phyloP scores from a whole-genome alignment of 305 asterid genomes.

The Fraxinus paxiana region DNA sequence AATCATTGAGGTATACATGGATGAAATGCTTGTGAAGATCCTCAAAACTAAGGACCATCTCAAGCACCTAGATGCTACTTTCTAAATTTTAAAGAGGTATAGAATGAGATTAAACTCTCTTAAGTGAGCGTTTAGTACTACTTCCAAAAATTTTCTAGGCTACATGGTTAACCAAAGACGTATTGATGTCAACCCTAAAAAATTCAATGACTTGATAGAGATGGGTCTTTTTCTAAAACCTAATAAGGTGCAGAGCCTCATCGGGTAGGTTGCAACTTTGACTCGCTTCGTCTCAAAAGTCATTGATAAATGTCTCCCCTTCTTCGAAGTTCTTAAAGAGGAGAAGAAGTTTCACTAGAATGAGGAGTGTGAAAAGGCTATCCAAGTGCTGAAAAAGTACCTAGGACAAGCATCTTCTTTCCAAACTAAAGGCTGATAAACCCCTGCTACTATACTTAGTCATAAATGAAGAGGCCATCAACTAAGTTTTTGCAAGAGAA shows the following conservation, averaged over 20 bases:
- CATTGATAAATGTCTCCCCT: too few relatives aligned
- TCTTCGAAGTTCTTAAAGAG: neutral
- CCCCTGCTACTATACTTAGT: neutral
- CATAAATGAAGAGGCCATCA: neutral
- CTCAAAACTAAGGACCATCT: neutral
- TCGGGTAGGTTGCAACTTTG: neutral
- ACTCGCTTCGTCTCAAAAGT: neutral
- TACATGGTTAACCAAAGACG: neutral
- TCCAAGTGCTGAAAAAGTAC: neutral
- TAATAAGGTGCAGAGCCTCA: too few relatives aligned
- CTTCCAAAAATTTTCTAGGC: neutral
- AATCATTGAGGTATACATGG: too few relatives aligned
- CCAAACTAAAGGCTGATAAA: neutral
- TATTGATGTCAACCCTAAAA: neutral
- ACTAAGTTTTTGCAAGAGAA: neutral
- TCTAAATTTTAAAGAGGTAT: neutral
- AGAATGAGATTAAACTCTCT: neutral
- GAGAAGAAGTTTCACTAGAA: neutral
- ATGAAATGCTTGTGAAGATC: too few relatives aligned
- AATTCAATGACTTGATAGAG: neutral
- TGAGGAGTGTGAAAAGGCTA: neutral
- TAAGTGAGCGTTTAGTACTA: neutral
- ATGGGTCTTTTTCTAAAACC: neutral
- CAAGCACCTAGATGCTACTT: neutral
- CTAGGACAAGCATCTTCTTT: neutral